phyloP scores from a whole-genome alignment of 441 rosid genomes.

The Rhodomyrtus psidioides region DNA sequence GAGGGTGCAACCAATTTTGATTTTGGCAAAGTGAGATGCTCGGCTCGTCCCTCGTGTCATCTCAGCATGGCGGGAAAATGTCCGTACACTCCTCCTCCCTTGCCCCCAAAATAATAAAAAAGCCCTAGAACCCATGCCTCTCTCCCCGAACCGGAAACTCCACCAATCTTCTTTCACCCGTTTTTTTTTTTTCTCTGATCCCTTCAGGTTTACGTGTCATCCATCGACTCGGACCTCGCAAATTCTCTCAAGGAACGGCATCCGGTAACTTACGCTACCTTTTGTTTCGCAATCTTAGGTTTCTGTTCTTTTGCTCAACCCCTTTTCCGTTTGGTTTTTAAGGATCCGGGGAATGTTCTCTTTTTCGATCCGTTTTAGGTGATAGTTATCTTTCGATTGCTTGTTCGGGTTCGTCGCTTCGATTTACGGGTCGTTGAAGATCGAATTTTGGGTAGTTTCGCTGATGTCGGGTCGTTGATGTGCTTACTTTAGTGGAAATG shows the following conservation, averaged over 20 bases:
- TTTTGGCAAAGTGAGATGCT: background rate
- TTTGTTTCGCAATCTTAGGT: background rate
- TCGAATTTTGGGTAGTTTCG: background rate
- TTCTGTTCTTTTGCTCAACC: background rate
- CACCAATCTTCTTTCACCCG: too few species aligned
- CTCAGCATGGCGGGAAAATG: slow-evolving; percentile 71
- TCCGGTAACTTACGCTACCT: background rate
- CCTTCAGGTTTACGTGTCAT: too few species aligned
- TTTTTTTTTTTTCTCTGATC: background rate
- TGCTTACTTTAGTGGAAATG: slow-evolving; percentile 11
- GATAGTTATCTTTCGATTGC: background rate
- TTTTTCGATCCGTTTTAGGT: background rate
- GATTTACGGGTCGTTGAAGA: background rate
- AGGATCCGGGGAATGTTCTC: background rate
- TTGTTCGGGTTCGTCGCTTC: background rate
- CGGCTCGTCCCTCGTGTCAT: background rate
- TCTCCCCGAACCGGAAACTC: background rate
- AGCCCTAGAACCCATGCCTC: background rate
- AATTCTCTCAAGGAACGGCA: background rate
- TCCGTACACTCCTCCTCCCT: slow-evolving; percentile 27
- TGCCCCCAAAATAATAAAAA: slow-evolving; percentile 12
- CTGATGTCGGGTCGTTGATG: background rate
- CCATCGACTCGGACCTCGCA: background rate
- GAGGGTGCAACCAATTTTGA: background rate
- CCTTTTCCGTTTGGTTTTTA: background rate